These are phyloP conservation scores for Lophiostoma macrostomum DNA, from an alignment of 495 filamentous ascomycete species.

Conservation along the genomic window DNA sequence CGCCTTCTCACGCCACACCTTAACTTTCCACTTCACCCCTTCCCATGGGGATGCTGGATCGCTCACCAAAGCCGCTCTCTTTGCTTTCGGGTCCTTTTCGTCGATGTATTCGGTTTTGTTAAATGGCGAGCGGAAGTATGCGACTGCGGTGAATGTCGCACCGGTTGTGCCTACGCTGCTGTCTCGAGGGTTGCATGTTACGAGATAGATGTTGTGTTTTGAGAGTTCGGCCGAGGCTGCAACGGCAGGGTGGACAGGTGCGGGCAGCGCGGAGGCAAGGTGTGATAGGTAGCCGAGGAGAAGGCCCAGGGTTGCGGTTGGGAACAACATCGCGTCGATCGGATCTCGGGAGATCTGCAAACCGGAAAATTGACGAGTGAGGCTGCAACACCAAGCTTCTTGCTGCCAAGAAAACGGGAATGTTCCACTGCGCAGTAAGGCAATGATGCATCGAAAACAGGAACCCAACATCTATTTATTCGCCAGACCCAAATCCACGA, in stretches of 20 bases:
- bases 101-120: not conserved
- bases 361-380: no score
- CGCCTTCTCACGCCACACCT: slow-evolving; percentile 6
- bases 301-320: not conserved
- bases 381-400: no score
- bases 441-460: not conserved
- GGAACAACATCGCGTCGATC: not conserved
- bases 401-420: no score
- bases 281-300: not conserved
- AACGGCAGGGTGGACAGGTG: not conserved
- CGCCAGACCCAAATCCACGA: no score
- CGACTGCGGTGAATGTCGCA: slow-evolving; percentile 6
- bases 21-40: slow-evolving; percentile 9
- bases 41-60: slow-evolving; percentile 7
- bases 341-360: not conserved
- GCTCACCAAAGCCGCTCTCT: slow-evolving; percentile 2
- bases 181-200: slow-evolving; percentile 4
- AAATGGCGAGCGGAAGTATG: slow-evolving; percentile 7
- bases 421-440: no score
- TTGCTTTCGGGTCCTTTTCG: not conserved
- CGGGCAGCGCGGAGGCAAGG: slow-evolving; percentile 5
- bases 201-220: slow-evolving; percentile 12
- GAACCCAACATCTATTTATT: not conserved
- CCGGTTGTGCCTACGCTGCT: not conserved
- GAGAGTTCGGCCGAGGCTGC: not conserved